Conservation (phyloP, 306 rosid species). For the Quercus agrifolia region DNA sequence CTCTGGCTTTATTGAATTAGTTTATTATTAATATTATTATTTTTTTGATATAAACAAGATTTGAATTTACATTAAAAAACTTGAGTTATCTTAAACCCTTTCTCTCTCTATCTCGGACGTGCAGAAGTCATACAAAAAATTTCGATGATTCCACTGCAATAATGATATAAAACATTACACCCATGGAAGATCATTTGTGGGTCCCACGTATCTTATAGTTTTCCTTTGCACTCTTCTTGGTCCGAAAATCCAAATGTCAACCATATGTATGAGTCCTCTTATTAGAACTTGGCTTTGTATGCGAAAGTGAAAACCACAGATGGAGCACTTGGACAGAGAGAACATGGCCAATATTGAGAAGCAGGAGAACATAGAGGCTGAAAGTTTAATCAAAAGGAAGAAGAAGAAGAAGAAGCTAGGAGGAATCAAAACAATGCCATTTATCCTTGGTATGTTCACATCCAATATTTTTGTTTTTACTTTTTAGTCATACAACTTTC, state of each 20-base stretch:
- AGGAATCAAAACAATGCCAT: slow-evolving; percentile 61
- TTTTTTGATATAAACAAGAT: too few species aligned
- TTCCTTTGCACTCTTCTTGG: neutral
- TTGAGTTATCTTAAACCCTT: too few species aligned
- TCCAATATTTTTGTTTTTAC: neutral
- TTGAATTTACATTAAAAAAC: too few species aligned
- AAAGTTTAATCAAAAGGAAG: neutral
- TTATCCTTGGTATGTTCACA: slow-evolving; percentile 46
- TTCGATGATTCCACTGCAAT: too few species aligned
- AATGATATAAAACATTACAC: neutral
- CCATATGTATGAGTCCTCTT: neutral
- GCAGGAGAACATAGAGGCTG: neutral
- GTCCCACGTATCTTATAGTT: neutral
- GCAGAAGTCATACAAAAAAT: too few species aligned
- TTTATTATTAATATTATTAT: too few species aligned
- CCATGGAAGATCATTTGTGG: neutral
- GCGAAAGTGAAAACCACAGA: neutral
- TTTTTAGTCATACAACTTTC: neutral
- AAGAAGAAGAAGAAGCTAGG: slow-evolving; percentile 28
- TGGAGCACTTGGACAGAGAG: slow-evolving; percentile 25
- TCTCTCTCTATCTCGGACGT: too few species aligned
- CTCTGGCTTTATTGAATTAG: too few species aligned
- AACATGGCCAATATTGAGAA: slow-evolving; percentile 4
- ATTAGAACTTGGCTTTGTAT: neutral
- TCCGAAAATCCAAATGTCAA: neutral